Conservation (phyloP, 176 grass and related monocot genomes). For the Oryza longistaminata region DNA sequence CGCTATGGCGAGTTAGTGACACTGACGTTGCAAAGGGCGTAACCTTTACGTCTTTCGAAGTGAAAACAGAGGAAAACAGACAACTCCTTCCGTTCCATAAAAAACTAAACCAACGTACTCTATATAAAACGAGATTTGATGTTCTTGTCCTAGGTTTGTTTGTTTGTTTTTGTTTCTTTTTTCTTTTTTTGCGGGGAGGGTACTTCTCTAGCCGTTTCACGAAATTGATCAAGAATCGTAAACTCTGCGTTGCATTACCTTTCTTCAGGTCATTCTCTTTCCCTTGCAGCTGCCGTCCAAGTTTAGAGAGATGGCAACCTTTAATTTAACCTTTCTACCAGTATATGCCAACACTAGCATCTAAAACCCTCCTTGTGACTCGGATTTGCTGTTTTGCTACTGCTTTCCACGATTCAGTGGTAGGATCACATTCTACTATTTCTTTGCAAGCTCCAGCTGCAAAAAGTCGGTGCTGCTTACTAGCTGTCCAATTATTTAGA, state of each 20-base stretch:
- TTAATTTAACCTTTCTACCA: background rate
- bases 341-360: background rate
- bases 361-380: background rate
- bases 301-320: background rate
- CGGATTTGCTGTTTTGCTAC: background rate
- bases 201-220: too few relatives aligned
- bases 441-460: background rate
- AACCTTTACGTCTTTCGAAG: too few relatives aligned
- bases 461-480: background rate
- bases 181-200: too few relatives aligned
- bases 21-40: too few relatives aligned
- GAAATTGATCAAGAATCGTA: too few relatives aligned
- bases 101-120: too few relatives aligned
- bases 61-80: too few relatives aligned
- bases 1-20: too few relatives aligned
- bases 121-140: too few relatives aligned
- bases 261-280: background rate
- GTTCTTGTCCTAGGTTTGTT: too few relatives aligned
- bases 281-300: background rate
- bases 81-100: too few relatives aligned
- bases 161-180: too few relatives aligned
- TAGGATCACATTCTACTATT: background rate
- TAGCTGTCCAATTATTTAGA: background rate
- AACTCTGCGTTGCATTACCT: background rate
- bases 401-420: background rate